Base-by-base conservation (phyloP, 2,329 filamentous ascomycete species). In the Cercospora berteroae region DNA sequence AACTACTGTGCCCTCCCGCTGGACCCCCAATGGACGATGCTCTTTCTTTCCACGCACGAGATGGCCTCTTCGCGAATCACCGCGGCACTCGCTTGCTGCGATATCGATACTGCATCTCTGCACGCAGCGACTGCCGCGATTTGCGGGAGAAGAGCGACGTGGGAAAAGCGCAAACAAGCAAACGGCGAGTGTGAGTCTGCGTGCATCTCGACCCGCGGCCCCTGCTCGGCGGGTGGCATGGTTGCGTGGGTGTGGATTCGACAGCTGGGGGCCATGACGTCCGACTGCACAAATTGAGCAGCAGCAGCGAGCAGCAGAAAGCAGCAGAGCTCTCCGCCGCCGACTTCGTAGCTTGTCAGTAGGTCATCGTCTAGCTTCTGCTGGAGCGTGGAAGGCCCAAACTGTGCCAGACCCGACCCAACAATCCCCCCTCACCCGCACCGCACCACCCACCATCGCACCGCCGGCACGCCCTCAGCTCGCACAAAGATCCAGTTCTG, bases 231-330 rank as follows among this genome's bases (percentile, higher is more conserved):
- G 42, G 7, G 20, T 48, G 42, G 42, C n/a, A 20, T 48, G 42
- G 42, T 18, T 48, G 20, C 52, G 52, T 31, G 52, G 20, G 52
- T 31, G n/a, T 29, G 52, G 52, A 52, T 52, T 52, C 36, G 48
- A 27, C 48, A 56, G 52, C 52, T 29, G 52, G 23, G 52, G 52
- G 52, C 52, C 52, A 57, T 57, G 52, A 57, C 52, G 52, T 57
- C 52, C 25, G 29, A 57, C 52, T 27, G 25, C 25, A 29, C 52
- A 31, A 57, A 57, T 57, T 18, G 52, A 57, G 25, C 52, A 18
- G n/a, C 6, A 27, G n/a, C 25, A 33, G 29, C 52, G 16, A 16
- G 16, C 13, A 9, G 2, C 48, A 57, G 52, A 33, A 5, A 2
- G 2, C 52, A 56, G 20, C 52, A 56, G 5, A 56, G 52, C 52